These are phyloP conservation scores for Eutypa lata DNA, from an alignment of 2,329 filamentous ascomycete genomes.

Conservation along the genomic window DNA sequence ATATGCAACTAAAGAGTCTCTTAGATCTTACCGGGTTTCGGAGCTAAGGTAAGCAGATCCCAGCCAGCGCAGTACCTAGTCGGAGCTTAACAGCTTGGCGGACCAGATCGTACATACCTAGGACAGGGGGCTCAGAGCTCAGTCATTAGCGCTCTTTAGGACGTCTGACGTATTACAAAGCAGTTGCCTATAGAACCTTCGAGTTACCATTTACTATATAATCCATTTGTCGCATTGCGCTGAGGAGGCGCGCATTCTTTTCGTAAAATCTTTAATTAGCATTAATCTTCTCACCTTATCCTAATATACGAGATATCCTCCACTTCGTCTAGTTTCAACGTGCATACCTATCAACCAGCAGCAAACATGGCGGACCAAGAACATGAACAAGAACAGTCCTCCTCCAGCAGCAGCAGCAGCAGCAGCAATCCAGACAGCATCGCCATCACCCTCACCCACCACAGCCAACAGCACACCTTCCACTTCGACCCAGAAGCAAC, in stretches of 20 bases:
- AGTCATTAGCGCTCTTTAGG: not conserved
- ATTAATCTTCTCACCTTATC: too few relatives aligned
- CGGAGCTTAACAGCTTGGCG: not conserved
- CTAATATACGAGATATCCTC: too few relatives aligned
- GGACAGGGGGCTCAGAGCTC: too few relatives aligned
- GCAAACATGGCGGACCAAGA: constrained; percentile 15
- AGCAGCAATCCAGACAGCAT: constrained; percentile 24
- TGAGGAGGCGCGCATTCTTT: too few relatives aligned
- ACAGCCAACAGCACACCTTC: constrained; percentile 43
- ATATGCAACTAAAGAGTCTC: not conserved
- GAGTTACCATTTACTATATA: not conserved
- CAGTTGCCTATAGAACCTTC: constrained; percentile 8
- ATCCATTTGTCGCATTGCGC: not conserved
- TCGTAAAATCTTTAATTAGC: too few relatives aligned
- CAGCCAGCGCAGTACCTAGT: too few relatives aligned
- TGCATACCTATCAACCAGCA: not conserved
- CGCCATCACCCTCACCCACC: constrained; percentile 44
- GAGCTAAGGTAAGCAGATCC: too few relatives aligned
- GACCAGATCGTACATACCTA: too few relatives aligned
- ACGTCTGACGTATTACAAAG: constrained; percentile 36
- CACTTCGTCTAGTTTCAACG: too few relatives aligned
- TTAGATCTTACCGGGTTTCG: not conserved
- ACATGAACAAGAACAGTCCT: not conserved
- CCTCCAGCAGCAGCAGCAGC: not conserved
- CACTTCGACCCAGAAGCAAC: constrained; percentile 44